Base-by-base conservation (phyloP, 2,329 filamentous ascomycete genomes). In the Cytospora piceae region DNA sequence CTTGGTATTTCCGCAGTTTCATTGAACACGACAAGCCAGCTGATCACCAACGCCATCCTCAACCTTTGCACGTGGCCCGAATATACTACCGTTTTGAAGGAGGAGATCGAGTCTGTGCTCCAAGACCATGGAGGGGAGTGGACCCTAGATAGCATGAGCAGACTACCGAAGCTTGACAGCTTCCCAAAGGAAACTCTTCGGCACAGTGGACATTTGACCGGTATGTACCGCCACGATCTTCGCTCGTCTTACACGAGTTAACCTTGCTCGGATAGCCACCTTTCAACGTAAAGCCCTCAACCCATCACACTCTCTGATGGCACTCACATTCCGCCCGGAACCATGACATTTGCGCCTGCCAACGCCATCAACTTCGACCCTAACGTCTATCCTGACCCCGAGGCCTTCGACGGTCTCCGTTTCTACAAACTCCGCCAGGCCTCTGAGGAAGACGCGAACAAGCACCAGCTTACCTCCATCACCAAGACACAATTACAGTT, bases 81-180 rank as follows among this genome's bases (percentile, higher is more conserved):
- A 58, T 76, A 76, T 42, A 70, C 81, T 5, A 71, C 77, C 15
- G 72, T 74, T 1, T 68, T 84, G 49, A 72, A 79, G 1, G 74
- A 80, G 22, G 82, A 83, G 71, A 79, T 82, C 4, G 70, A 74
- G 2, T 70, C 74, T 1, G 77, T 77, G 3, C 46, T 51, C 12
- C 2, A 51, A 51, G 46, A 51, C 3, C 3, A n/a, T n/a, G 17
- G 17, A 3, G 46, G 46, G 7, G 46, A 20, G 20, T 51, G 46
- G 46, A 51, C 46, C 3, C 77, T 77, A 67, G 73, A 73, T 1
- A 68, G 75, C 0, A 67, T 81, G 2, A 75, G 75, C 65, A 76
- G 77, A 53, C 69, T 81, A 39, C 76, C 75, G 64, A 70, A 79
- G 6, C 69, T 81, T 67, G 79, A 81, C 68, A 80, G 78, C 61